Evolutionary conservation across 768 basidiomycete genomes (phyloP), one percentile per base, ranked within the genome.

Genomic region (Psilocybe sp.): DNA sequence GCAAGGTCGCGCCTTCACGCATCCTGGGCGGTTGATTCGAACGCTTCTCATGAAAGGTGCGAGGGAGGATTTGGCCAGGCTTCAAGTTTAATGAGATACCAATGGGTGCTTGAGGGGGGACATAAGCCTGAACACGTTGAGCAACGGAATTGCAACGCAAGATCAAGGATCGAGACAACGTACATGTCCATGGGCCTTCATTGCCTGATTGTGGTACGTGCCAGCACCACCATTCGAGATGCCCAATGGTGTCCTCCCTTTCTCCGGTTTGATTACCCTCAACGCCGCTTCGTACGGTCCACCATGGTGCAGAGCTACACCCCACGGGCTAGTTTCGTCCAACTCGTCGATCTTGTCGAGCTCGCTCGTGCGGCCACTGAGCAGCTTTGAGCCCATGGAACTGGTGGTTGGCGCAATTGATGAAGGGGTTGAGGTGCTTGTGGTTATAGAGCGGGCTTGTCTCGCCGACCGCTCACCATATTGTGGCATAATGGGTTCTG

Each of bases 311-410:
- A 85, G 67, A 14, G 73, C 65, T 7, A 74, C 52, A 3, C 88
- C 88, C 50, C 82, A 73, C 1, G 88, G 87, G 63, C 82, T 85
- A 5, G 81, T 79, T 62, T 88, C 86, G 62, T 91, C 89, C 32
- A 91, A 66, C 64, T 89, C 85, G 61, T 92, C 89, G 53, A 92
- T 85, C 28, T 76, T 74, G 68, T 90, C 89, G 45, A 90, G 73
- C 48, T 72, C 72, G 43, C 56, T 63, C 10, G 41, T 14, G 31
- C 57, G 60, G 36, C 36, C 40, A 16, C 51, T 38, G 39, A 38
- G 23, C 20, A 44, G 40, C 35, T 45, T 50, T 37, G 47, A 43
- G 38, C 39, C 42, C 42, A 40, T 37, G 40, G 51, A 39, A 50
- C 42, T 1, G 38, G 13, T 36, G 19, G 59, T 49, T 40, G 11